Percentiles rank a stretch among this genome's conserved stretches.
Evolutionary conservation across 768 basidiomycete species (phyloP).

Genomic region (Boletus barrowsii): DNA sequence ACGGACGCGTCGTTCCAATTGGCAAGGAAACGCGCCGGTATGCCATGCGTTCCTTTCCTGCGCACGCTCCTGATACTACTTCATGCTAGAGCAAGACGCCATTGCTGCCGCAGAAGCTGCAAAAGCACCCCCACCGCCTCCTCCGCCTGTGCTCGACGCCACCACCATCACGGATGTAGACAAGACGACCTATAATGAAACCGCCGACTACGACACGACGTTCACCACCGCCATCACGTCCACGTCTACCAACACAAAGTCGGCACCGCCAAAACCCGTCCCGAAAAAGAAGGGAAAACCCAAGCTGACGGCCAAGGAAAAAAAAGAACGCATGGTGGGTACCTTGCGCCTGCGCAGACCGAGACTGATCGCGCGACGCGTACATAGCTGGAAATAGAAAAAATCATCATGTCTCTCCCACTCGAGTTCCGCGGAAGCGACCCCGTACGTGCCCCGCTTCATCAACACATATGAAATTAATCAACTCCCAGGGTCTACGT

Average conservation of each 20-base stretch:
- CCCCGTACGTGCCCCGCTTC: constrained; percentile 51
- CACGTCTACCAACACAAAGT: constrained; percentile 37
- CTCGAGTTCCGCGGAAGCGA: constrained; percentile 90
- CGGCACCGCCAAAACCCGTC: constrained; percentile 37
- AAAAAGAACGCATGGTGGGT: constrained; percentile 73
- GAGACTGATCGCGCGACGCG: background rate
- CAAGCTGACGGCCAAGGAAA: constrained; percentile 75
- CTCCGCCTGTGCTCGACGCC: background rate
- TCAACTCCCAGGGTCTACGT: constrained; percentile 54
- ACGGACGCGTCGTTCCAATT: constrained; percentile 56
- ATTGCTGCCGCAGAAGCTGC: constrained; percentile 50
- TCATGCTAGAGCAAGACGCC: constrained; percentile 56
- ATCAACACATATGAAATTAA: background rate
- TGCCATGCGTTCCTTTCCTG: constrained; percentile 1
- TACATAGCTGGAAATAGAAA: constrained; percentile 58
- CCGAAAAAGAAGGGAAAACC: constrained; percentile 58
- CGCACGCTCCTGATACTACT: background rate
- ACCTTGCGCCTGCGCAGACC: background rate
- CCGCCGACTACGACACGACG: constrained; percentile 34
- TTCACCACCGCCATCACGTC: constrained; percentile 18
- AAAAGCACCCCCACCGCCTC: constrained; percentile 36
- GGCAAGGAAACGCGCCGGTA: constrained; percentile 62
- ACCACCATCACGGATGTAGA: constrained; percentile 25
- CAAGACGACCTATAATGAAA: constrained; percentile 30
- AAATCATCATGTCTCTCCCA: constrained; percentile 71